Evolutionary conservation across 192 early-diverging fungal genomes (phyloP), one percentile per base, ranked within the genome.

Genomic region (Backusella sp.): DNA sequence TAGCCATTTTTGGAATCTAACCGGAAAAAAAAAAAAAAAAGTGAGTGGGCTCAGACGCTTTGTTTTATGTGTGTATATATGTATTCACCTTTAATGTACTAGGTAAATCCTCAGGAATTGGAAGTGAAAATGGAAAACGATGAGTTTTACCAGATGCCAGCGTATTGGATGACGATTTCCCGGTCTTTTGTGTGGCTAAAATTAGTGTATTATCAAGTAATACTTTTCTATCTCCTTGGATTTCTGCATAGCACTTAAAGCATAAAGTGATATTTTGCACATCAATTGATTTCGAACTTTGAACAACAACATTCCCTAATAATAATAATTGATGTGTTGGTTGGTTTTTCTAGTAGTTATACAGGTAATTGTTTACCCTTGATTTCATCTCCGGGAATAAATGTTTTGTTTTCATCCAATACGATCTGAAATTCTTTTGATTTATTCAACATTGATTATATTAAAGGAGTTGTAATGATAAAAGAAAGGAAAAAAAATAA

Each of bases 1-100:
- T 62, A 62, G 56, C 56, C 23, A 26, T 62, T 62, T 62, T 62
- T 62, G 56, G 56, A 62, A 62, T 62, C 56, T 62, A 12, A 59
- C 9, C 56, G 14, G 52, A 15, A 4, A 44, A 44, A 39, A 39
- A 39, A 49, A 46, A 46, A 46, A 49, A 49, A 7, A 19, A n/a
- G n/a, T n/a, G n/a, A n/a, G n/a, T n/a, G n/a, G n/a, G n/a, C n/a
- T n/a, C n/a, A n/a, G n/a, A n/a, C n/a, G n/a, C n/a, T n/a, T n/a
- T n/a, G n/a, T n/a, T n/a, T n/a, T n/a, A n/a, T n/a, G n/a, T n/a
- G 2, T 8, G 9, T 56, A 23, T 56, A 9, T 23, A 11, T 23
- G 0, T 56, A 56, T 23, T 56, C 5, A 56, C 53, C 53, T 56
- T 56, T 28, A 62, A 62, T 5, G 56, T 62, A 4, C 56, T 28